These are phyloP conservation scores for Diplodia mutila DNA, from an alignment of 2,329 filamentous ascomycete genomes.

Conservation along the genomic window DNA sequence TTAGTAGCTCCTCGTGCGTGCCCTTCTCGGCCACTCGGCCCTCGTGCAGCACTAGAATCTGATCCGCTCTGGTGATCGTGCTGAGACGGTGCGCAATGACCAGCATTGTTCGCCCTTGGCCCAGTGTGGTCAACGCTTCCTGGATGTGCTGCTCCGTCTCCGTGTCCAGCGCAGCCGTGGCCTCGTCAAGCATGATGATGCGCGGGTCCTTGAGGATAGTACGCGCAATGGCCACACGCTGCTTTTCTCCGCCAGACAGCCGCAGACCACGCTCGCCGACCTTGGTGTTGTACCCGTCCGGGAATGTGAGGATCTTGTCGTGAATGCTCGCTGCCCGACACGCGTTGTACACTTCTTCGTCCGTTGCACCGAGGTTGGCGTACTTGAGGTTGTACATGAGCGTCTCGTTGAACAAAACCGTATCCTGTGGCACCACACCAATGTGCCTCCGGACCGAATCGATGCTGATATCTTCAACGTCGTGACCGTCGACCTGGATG, in stretches of 20 bases:
- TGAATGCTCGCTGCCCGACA: conserved; percentile 89
- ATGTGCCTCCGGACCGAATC: conserved; percentile 91
- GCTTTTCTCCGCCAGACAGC: conserved; percentile 88
- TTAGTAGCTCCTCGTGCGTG: conserved; percentile 56
- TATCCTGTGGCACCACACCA: conserved; percentile 96
- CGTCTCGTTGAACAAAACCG: conserved; percentile 90
- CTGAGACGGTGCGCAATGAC: conserved; percentile 80
- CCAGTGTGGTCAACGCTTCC: conserved; percentile 78
- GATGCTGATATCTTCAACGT: conserved; percentile 86
- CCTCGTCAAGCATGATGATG: conserved; percentile 92
- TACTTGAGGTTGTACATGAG: conserved; percentile 95
- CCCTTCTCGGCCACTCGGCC: conserved; percentile 57
- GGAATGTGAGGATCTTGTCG: conserved; percentile 86
- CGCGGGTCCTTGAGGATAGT: conserved; percentile 90
- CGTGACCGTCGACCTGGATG: conserved; percentile 81
- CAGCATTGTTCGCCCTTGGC: conserved; percentile 84
- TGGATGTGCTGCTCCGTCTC: conserved; percentile 95
- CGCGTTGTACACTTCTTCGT: conserved; percentile 80
- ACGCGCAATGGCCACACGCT: conserved; percentile 88
- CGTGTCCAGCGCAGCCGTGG: conserved; percentile 87
- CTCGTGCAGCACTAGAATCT: conserved; percentile 59
- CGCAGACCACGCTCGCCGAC: conserved; percentile 88
- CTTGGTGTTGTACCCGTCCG: conserved; percentile 85
- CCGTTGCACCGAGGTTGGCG: conserved; percentile 77
- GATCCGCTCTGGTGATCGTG: conserved; percentile 60